Percentiles rank a stretch among this genome's conserved stretches.
Evolutionary conservation across 225 moss, liverwort and hornwort genomes (phyloP).

Genomic region (Thuidium tamariscinum): DNA sequence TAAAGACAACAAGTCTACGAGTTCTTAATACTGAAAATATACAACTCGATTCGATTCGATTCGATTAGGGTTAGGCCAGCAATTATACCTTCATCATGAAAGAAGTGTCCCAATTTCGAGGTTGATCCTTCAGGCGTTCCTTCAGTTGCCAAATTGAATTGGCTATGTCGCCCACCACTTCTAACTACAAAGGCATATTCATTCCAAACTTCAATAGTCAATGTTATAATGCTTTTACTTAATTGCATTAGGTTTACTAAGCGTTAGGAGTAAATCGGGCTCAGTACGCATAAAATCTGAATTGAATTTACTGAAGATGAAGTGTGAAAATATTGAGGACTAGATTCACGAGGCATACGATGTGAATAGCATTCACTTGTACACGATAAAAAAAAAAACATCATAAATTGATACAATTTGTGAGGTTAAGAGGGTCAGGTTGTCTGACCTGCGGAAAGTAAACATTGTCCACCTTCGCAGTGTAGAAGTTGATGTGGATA

Average conservation of each 20-base stretch:
- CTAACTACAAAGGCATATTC: slow-evolving; percentile 34
- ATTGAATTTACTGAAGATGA: neutral
- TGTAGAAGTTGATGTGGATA: slow-evolving; percentile 88
- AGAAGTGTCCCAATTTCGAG: slow-evolving; percentile 52
- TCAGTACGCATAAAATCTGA: neutral
- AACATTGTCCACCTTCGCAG: slow-evolving; percentile 88
- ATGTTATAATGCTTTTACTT: neutral
- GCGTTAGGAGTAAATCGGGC: neutral
- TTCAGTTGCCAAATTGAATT: slow-evolving; percentile 93
- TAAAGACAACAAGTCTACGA: neutral
- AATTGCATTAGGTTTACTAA: neutral
- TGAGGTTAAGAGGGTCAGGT: neutral
- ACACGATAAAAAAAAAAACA: neutral
- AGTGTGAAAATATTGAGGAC: neutral
- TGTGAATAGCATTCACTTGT: neutral
- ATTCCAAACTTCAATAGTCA: neutral
- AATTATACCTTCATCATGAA: slow-evolving; percentile 32
- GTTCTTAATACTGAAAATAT: neutral
- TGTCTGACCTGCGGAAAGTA: slow-evolving; percentile 85
- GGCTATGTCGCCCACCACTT: slow-evolving; percentile 94
- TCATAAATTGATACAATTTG: too few species aligned
- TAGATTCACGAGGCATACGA: neutral
- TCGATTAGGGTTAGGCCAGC: neutral
- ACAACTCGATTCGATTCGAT: neutral
- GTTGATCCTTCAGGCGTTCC: slow-evolving; percentile 32